Evolutionary conservation across 805 yeast genomes (phyloP).

Genomic region (Candida montana): DNA sequence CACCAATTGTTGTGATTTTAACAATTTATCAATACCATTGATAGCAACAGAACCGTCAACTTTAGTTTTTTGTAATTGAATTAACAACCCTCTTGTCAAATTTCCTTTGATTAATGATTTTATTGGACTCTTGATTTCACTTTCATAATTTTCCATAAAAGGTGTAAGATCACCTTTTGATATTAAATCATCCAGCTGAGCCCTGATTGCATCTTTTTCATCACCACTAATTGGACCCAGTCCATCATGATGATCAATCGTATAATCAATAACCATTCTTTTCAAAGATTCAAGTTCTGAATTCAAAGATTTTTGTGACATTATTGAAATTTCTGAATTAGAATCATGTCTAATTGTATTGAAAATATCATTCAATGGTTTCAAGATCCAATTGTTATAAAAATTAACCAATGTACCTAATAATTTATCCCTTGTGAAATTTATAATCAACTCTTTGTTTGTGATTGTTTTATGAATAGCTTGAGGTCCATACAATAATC

Average conservation of each 20-base stretch:
- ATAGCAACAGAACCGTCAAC: conserved; percentile 92
- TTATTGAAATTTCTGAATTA: conserved; percentile 62
- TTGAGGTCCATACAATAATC: conserved; percentile 49
- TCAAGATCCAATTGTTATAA: conserved; percentile 75
- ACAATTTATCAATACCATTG: conserved; percentile 81
- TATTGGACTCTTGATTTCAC: conserved; percentile 66
- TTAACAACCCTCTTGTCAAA: conserved; percentile 68
- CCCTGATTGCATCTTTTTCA: conserved; percentile 18
- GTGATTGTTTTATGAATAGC: conserved; percentile 38
- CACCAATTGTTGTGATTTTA: conserved; percentile 90
- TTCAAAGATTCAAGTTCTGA: conserved; percentile 79
- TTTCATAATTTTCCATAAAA: conserved; percentile 76
- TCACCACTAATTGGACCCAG: conserved; percentile 17
- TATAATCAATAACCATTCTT: conserved; percentile 80
- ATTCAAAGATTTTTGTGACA: conserved; percentile 70
- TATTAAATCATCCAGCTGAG: conserved; percentile 42
- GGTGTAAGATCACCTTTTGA: conserved; percentile 73
- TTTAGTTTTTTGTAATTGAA: conserved; percentile 93
- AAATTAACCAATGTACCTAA: conserved; percentile 64
- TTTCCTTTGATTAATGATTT: conserved; percentile 59
- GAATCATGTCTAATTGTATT: conserved; percentile 84
- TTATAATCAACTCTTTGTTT: conserved; percentile 46
- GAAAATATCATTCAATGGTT: conserved; percentile 67
- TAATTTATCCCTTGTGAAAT: conserved; percentile 55
- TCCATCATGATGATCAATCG: conserved; percentile 30